These are phyloP conservation scores for Podaxis sp. DNA, from an alignment of 768 basidiomycete genomes.

Conservation along the genomic window DNA sequence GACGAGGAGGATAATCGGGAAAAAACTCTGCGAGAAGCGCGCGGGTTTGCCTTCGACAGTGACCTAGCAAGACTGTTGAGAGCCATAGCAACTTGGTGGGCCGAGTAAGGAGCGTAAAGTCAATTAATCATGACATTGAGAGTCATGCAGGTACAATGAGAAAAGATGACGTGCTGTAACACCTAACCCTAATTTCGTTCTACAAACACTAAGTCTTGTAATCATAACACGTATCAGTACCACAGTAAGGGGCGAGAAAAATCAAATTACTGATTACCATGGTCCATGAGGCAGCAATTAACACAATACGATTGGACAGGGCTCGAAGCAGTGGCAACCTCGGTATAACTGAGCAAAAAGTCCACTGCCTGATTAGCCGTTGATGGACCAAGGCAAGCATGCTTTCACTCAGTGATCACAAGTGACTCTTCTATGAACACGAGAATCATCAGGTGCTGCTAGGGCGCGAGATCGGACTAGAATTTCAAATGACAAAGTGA, in stretches of 20 bases:
- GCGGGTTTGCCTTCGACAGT: slow-evolving; percentile 6
- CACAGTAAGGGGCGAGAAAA: neutral
- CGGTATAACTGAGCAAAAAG: no score
- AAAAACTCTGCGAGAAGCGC: neutral
- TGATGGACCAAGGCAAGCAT: no score
- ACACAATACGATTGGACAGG: neutral
- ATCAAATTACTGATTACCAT: neutral
- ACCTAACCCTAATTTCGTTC: slow-evolving; percentile 14
- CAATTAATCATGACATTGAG: neutral
- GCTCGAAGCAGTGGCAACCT: neutral
- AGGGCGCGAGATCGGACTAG: no score
- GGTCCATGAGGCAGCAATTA: neutral
- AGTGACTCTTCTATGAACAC: no score
- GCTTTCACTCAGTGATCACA: no score
- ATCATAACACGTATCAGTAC: neutral
- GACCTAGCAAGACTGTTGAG: slow-evolving; percentile 9
- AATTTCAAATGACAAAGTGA: no score
- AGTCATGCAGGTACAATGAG: slow-evolving; percentile 8
- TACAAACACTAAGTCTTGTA: neutral
- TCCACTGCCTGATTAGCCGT: no score
- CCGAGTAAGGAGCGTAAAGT: neutral
- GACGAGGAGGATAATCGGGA: slow-evolving; percentile 3
- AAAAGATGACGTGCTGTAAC: slow-evolving; percentile 15
- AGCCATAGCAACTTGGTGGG: slow-evolving; percentile 8
- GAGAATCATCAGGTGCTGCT: no score